These are phyloP conservation scores for Carex myosuroides DNA, from an alignment of 176 grass and related monocot genomes.

Conservation along the genomic window DNA sequence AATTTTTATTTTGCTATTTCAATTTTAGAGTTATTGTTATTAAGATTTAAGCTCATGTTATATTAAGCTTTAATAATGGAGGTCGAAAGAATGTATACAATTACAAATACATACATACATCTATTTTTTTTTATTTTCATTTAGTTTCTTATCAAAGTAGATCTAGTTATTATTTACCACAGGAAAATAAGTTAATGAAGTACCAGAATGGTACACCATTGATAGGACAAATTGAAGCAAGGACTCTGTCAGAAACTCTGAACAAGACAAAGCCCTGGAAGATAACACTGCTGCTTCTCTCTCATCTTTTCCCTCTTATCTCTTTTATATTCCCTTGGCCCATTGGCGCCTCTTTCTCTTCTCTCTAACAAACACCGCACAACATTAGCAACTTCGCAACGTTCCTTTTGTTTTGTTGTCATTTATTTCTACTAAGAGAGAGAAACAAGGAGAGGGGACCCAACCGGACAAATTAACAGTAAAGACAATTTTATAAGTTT, in stretches of 20 bases:
- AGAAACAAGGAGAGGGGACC: neutral
- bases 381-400: neutral
- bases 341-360: neutral
- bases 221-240: slow-evolving; percentile 6
- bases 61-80: neutral
- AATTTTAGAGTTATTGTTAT: neutral
- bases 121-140: neutral
- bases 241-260: neutral
- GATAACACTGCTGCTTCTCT: neutral
- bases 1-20: neutral
- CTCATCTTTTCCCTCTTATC: neutral
- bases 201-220: slow-evolving; percentile 15
- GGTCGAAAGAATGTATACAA: neutral
- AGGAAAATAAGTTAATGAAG: neutral
- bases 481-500: neutral
- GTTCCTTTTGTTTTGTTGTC: neutral
- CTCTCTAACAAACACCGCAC: neutral
- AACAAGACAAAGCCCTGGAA: neutral
- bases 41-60: neutral
- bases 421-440: neutral
- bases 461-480: neutral
- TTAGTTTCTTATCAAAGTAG: neutral
- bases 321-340: neutral
- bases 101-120: neutral
- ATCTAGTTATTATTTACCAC: neutral